These are phyloP conservation scores for Globisporangium acanthophoron DNA, from an alignment of 352 stramenopile genomes.

Conservation along the genomic window DNA sequence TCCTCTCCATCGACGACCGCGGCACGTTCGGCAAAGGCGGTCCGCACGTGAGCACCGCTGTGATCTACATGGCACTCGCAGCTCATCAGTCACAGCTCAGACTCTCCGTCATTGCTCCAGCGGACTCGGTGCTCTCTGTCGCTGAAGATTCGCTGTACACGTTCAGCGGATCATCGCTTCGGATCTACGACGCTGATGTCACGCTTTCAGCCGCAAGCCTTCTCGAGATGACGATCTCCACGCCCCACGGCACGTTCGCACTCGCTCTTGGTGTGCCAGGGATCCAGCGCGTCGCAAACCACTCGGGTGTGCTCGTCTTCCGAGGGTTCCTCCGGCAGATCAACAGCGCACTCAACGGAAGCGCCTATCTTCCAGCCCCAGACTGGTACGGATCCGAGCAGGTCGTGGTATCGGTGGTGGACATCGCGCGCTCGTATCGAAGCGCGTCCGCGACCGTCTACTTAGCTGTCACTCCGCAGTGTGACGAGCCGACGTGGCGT, in stretches of 20 bases:
- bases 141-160: slow-evolving; percentile 32
- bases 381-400: slow-evolving; percentile 62
- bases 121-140: slow-evolving; percentile 20
- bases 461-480: slow-evolving; percentile 45
- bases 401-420: slow-evolving; percentile 28
- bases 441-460: slow-evolving; percentile 16
- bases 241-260: slow-evolving; percentile 20
- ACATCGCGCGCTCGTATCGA: slow-evolving; percentile 10
- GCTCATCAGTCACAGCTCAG: background rate
- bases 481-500: slow-evolving; percentile 41
- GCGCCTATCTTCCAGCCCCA: slow-evolving; percentile 33
- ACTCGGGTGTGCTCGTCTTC: slow-evolving; percentile 21
- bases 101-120: slow-evolving; percentile 9
- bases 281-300: slow-evolving; percentile 27
- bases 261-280: slow-evolving; percentile 12
- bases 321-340: slow-evolving; percentile 44
- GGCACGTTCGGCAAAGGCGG: slow-evolving; percentile 45
- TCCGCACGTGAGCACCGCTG: slow-evolving; percentile 30
- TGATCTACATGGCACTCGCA: slow-evolving; percentile 21
- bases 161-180: slow-evolving; percentile 18
- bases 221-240: slow-evolving; percentile 27
- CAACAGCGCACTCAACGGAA: slow-evolving; percentile 47
- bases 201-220: slow-evolving; percentile 15
- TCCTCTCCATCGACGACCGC: slow-evolving; percentile 54
- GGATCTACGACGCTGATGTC: slow-evolving; percentile 20